Evolutionary conservation across 106 monocot species (phyloP).

Genomic region (Acorus calamus): DNA sequence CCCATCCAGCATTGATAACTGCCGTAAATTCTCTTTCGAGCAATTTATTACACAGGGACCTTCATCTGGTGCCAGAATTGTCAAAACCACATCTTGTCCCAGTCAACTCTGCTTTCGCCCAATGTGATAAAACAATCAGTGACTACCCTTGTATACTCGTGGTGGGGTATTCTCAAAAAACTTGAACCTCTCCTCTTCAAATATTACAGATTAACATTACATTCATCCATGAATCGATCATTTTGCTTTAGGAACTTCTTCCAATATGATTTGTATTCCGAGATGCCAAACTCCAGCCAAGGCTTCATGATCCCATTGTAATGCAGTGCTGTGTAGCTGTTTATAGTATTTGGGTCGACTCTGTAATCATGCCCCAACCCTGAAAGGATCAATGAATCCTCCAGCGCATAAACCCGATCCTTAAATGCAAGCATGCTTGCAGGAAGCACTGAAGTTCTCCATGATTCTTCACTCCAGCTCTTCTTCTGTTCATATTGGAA

Average conservation of each 20-base stretch:
- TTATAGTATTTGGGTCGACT: slow-evolving; percentile 11
- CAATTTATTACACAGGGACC: no score
- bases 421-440: slow-evolving; percentile 48
- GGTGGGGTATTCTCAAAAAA: no score
- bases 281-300: slow-evolving; percentile 60
- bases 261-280: slow-evolving; percentile 44
- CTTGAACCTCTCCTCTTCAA: not conserved
- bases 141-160: no score
- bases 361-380: slow-evolving; percentile 57
- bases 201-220: slow-evolving; percentile 43
- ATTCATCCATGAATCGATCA: slow-evolving; percentile 44
- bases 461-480: slow-evolving; percentile 18
- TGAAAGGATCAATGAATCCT: slow-evolving; percentile 26
- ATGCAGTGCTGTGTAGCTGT: slow-evolving; percentile 29
- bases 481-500: slow-evolving; percentile 21
- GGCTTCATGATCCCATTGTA: slow-evolving; percentile 75
- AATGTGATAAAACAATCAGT: no score
- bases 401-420: slow-evolving; percentile 30
- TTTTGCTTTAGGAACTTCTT: slow-evolving; percentile 45
- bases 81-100: no score
- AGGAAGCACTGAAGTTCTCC: slow-evolving; percentile 36
- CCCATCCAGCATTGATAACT: no score
- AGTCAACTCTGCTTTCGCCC: no score
- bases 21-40: no score
- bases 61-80: no score